Evolutionary conservation across 2,329 filamentous ascomycete genomes (phyloP), one percentile per base, ranked within the genome.

Genomic region (Fusarium sp.): DNA sequence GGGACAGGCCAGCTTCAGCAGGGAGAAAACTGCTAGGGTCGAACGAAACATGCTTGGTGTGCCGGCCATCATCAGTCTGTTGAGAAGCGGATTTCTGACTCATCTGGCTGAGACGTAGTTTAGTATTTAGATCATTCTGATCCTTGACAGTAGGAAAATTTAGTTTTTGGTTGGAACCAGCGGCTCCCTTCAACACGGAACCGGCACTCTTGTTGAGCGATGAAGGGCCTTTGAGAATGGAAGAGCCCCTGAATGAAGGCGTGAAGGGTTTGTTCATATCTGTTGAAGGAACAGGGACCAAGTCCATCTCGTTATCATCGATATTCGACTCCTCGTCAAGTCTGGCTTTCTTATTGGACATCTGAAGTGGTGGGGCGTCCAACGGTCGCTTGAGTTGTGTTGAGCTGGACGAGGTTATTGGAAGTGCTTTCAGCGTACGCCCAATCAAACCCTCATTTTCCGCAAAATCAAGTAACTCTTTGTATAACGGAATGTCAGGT

Each of bases 141-240:
- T 95, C 89, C 79, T 97, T 97, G 22, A 95, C 92, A 14, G 94
- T 87, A 2, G 91, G 87, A 73, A 94, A 97, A 28, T 85, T 85
- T 26, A 94, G 81, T 2, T 74, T 78, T 6, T 79, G 78, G 26
- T 78, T 81, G 22, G 82, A 84, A 66, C 44, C 34, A 11, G 50
- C 15, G n/a, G 38, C 34, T 13, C 62, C 66, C 20, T 67, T 66
- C 14, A 50, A 40, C 13, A 33, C 10, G 24, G 63, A 43, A 7
- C 14, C 45, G 13, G 40, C 14, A 9, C 17, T 31, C 33, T 50
- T 69, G 28, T 40, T 52, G 15, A 34, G 43, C 2, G 45, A 46
- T 18, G 31, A 52, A 33, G 28, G 48, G 3, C 66, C 39, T 45
- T 69, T 60, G 17, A 55, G 57, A 18, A 50, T 51, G 15, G 44